Evolutionary conservation across 164 flowering plant species (phyloP).

Genomic region (Magnolia officinalis): DNA sequence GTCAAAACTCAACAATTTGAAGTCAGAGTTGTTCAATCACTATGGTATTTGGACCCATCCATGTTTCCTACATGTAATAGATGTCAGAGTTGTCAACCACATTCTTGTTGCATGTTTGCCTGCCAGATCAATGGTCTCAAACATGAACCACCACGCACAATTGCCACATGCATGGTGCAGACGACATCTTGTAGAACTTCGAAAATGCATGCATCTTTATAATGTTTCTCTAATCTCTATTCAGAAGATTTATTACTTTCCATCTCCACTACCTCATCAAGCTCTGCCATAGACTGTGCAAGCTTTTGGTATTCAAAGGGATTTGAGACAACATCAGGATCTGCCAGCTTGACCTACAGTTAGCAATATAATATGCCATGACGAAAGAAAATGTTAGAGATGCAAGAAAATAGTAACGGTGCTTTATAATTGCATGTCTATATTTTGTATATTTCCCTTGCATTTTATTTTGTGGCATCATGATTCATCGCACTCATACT

Average conservation of each 20-base stretch:
- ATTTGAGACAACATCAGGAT: constrained; percentile 89
- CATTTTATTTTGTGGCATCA: neutral
- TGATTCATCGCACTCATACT: neutral
- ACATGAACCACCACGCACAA: neutral
- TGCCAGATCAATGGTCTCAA: neutral
- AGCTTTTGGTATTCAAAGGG: constrained; percentile 85
- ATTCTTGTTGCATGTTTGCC: neutral
- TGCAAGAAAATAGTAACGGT: neutral
- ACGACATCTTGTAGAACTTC: neutral
- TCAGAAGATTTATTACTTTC: neutral
- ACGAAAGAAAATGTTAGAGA: neutral
- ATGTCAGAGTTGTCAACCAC: neutral
- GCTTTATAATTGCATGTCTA: neutral
- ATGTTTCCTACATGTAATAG: too few relatives aligned
- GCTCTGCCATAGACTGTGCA: constrained; percentile 88
- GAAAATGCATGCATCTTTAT: neutral
- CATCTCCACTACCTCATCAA: constrained; percentile 63
- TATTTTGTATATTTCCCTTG: neutral
- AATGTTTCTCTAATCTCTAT: neutral
- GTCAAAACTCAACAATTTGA: too few relatives aligned
- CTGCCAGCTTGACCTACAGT: constrained; percentile 83
- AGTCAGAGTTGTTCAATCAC: neutral
- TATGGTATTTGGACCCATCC: neutral
- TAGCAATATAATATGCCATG: neutral
- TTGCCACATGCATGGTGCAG: neutral